phyloP scores from a whole-genome alignment of 192 early-diverging fungal genomes.

The Chytriomyces sp. region DNA sequence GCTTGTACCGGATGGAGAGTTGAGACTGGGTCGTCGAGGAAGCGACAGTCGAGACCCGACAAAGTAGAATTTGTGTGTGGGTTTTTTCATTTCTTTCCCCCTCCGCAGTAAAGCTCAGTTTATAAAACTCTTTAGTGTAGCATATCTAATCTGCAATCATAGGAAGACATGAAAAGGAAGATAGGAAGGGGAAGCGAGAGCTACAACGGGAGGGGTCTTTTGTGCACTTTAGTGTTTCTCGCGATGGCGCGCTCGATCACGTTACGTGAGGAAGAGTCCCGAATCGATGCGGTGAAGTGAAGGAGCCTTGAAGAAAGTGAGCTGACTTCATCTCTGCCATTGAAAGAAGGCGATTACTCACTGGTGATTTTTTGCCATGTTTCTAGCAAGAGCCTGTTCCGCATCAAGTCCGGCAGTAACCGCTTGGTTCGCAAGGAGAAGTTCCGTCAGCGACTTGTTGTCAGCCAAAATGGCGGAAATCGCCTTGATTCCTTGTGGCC shows the following conservation, averaged over 20 bases:
- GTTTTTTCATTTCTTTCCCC: no score
- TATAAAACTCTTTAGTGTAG: no score
- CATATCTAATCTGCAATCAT: no score
- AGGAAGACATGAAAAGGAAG: no score
- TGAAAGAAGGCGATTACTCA: background rate
- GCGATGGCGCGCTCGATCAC: constrained; percentile 30
- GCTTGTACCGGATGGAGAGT: background rate
- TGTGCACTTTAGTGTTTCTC: constrained; percentile 39
- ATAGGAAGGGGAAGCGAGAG: no score
- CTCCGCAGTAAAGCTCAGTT: no score
- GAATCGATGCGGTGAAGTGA: constrained; percentile 22
- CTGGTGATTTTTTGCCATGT: constrained; percentile 21
- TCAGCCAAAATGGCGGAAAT: constrained; percentile 26
- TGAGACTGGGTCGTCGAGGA: background rate
- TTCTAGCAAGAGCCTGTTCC: constrained; percentile 18
- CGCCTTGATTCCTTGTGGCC: constrained; percentile 31
- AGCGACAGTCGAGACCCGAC: background rate
- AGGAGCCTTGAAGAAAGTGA: constrained; percentile 1
- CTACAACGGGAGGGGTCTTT: no score
- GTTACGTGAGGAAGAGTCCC: constrained; percentile 33
- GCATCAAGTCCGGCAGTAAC: constrained; percentile 21
- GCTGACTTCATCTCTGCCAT: background rate
- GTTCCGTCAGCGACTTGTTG: constrained; percentile 27
- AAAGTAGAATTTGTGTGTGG: no score
- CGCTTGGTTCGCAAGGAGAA: constrained; percentile 26